Evolutionary conservation across 768 basidiomycete species (phyloP).

Genomic region (Trametes gibbosa): DNA sequence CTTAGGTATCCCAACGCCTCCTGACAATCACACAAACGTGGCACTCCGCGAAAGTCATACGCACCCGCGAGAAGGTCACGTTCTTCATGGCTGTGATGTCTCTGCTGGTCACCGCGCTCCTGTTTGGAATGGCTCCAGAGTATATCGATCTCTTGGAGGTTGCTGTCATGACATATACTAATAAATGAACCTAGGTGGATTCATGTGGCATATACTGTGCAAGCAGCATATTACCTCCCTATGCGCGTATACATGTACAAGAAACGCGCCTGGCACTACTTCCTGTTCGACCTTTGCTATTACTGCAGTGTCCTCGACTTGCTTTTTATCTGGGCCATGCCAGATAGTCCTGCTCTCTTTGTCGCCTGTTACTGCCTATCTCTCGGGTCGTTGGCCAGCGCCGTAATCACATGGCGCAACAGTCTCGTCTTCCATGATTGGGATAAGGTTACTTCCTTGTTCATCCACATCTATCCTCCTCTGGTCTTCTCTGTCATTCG

Average conservation of each 20-base stretch:
- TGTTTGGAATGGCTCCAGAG: slow-evolving; percentile 88
- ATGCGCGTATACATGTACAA: slow-evolving; percentile 85
- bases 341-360: slow-evolving; percentile 73
- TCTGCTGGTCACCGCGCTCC: slow-evolving; percentile 75
- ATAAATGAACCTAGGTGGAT: slow-evolving; percentile 58
- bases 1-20: slow-evolving; percentile 77
- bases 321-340: slow-evolving; percentile 88
- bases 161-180: not conserved
- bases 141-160: slow-evolving; percentile 43
- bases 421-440: slow-evolving; percentile 96
- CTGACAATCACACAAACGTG: slow-evolving; percentile 76
- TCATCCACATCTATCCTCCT: slow-evolving; percentile 92
- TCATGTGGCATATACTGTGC: slow-evolving; percentile 82
- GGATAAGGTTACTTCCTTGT: slow-evolving; percentile 94
- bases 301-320: slow-evolving; percentile 91
- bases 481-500: slow-evolving; percentile 89
- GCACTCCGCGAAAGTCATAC: slow-evolving; percentile 88
- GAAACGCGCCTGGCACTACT: slow-evolving; percentile 92
- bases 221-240: slow-evolving; percentile 76
- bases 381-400: slow-evolving; percentile 87
- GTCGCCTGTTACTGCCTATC: slow-evolving; percentile 92
- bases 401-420: slow-evolving; percentile 98
- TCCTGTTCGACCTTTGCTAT: slow-evolving; percentile 91
- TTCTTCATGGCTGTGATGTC: slow-evolving; percentile 96
- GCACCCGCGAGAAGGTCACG: slow-evolving; percentile 79